Base-by-base conservation (phyloP, 2,329 filamentous ascomycete species). In the Zopfia rhizophila region DNA sequence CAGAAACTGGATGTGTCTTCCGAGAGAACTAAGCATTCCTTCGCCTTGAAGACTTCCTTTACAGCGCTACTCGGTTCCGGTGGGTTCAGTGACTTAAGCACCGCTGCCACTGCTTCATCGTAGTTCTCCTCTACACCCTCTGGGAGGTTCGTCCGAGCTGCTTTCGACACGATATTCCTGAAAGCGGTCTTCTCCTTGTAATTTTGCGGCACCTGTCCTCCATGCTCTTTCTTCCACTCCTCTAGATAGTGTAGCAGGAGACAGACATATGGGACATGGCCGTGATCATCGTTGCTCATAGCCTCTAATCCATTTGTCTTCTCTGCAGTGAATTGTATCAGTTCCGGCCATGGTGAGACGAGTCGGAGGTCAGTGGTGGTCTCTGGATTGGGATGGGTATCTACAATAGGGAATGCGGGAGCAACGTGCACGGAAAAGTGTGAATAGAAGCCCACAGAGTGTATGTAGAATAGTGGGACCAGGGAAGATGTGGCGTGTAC, bases 121-220 rank as follows among this genome's bases (percentile, higher is more conserved):
- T 91, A 99, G 70, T 99, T 99, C 75, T 99, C 94, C 67, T 99
- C 94, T 45, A 89, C 90, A 32, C 91, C 92, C 69, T 96, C 91
- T 0, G 90, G 72, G 46, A 85, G 95, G 58, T 87, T 77, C 38
- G 78, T 89, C 58, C 91, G 84, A 58, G 88, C 83, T 3, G 82
- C 84, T 5, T 79, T 78, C 8, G 84, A 78, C 1, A 99, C 84
- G 10, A 87, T 73, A 19, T 86, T 82, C 44, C 89, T 82, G 68
- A 99, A 97, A 11, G 86, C 86, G 6, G 80, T 86, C 77, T 99
- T 99, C 54, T 97, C 91, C 53, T 87, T 85, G 73, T 95, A 97
- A 3, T 79, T 87, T 8, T 78, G 78, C 4, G 94, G 94, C 25
- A 82, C 76, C 22, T 82, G 78, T 12, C 88, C 90, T 40, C 83